Evolutionary conservation across 1,139 yeast genomes (phyloP), one percentile per base, ranked within the genome.

Genomic region (Hyphopichia buzzinii): DNA sequence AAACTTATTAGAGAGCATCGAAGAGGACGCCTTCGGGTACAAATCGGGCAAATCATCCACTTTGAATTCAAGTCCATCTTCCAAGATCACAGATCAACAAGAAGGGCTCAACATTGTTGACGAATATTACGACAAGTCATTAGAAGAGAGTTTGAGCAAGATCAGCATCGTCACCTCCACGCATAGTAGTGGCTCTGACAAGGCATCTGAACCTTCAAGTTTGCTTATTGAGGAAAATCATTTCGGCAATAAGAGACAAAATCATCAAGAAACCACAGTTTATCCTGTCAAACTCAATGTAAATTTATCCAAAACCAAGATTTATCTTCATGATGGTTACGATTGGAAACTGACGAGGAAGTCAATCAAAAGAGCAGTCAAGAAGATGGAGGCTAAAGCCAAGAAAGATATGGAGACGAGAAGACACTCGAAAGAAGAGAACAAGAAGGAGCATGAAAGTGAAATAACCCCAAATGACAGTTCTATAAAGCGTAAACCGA

Each of bases 341-440:
- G 98, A 92, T 54, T 89, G 97, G 96, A 76, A 76, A 39, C 79
- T 78, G 33, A 88, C 97, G 0, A 70, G 95, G 42, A 72, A 69
- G 29, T 71, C 79, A 0, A 82, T 92, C 19, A 66, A 72, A 16
- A 74, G 72, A 5, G 86, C 87, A 0, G 82, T 90, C 0, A 72
- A 72, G 38, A 61, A 74, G 25, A 77, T 85, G 11, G 87, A 83
- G 46, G 64, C 60, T 10, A 72, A 65, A 35, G 81, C 75, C 0
- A 49, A 44, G 10, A 33, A 56, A 57, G 21, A 48, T 48, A 32
- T 37, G 29, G 42, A 41, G 26, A 17, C 29, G 29, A 41, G 36
- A 46, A 41, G 43, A 40, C 30, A 4, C 14, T 13, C 25, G 43
- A 37, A 33, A 17, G 25, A 17, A 14, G 28, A 39, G 24, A 32